Evolutionary conservation across 139 green algal species (phyloP).

Genomic region (Micractinium conductrix): DNA sequence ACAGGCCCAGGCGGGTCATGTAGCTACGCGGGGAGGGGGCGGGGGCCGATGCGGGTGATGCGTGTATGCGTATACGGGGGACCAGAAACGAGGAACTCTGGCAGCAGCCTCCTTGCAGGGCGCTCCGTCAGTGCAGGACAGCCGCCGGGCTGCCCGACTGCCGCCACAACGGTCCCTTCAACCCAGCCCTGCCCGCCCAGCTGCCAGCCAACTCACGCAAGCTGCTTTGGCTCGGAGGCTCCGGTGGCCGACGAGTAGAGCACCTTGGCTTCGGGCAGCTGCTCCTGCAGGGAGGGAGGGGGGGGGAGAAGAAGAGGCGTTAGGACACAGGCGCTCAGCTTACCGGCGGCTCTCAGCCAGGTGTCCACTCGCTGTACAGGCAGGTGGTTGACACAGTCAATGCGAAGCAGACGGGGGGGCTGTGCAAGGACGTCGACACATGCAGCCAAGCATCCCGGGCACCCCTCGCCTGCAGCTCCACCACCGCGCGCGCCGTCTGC

Average conservation of each 20-base stretch:
- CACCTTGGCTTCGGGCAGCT: conserved; percentile 80
- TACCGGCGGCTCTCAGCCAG: too few species aligned
- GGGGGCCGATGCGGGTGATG: too few species aligned
- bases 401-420: not conserved
- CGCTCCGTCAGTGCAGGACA: too few species aligned
- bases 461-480: conserved; percentile 67
- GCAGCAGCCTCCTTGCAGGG: too few species aligned
- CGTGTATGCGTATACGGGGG: too few species aligned
- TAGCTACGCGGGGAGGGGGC: conserved; percentile 58
- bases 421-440: not conserved
- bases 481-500: conserved; percentile 80
- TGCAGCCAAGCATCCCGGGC: not conserved
- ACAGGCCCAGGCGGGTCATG: conserved; percentile 79
- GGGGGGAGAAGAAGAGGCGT: not conserved
- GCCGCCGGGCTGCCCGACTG: too few species aligned
- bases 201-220: conserved; percentile 52
- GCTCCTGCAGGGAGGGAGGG: conserved; percentile 62
- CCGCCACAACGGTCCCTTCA: too few species aligned
- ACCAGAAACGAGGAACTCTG: too few species aligned
- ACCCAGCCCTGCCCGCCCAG: too few species aligned
- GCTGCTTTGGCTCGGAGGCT: conserved; percentile 84
- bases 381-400: too few species aligned
- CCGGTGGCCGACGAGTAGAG: conserved; percentile 92
- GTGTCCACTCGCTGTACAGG: too few species aligned
- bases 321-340: too few species aligned